phyloP scores from a whole-genome alignment of 495 filamentous ascomycete species.

The Annulohypoxylon moriforme region DNA sequence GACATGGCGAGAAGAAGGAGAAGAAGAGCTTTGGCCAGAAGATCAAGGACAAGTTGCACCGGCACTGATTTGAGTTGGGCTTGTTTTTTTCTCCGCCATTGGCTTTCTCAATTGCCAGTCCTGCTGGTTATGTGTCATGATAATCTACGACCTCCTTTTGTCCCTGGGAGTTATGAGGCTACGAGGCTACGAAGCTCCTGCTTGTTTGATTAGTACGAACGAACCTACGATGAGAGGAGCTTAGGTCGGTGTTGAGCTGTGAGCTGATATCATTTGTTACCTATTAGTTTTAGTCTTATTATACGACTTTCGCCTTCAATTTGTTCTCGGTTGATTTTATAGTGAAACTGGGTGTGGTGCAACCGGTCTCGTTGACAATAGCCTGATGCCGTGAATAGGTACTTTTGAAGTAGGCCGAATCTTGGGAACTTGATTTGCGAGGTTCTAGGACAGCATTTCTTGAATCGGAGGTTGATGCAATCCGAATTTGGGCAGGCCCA shows the following conservation, averaged over 20 bases:
- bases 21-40: conserved; percentile 49
- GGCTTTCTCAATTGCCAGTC: neutral
- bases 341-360: no score
- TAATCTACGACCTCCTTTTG: conserved; percentile 7
- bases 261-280: conserved; percentile 5
- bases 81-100: neutral
- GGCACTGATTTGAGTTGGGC: conserved; percentile 29
- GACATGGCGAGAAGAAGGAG: conserved; percentile 41
- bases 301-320: neutral
- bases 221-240: neutral
- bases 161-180: neutral
- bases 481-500: no score
- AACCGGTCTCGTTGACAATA: no score
- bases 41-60: conserved; percentile 50
- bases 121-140: conserved; percentile 9
- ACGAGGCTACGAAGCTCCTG: neutral
- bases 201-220: neutral
- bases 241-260: neutral
- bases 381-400: neutral
- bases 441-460: no score
- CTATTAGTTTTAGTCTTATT: conserved; percentile 2
- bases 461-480: no score
- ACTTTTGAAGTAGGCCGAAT: no score
- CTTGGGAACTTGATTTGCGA: no score
- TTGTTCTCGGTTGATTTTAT: neutral